Evolutionary conservation across 176 grass and related monocot genomes (phyloP), one percentile per base, ranked within the genome.

Genomic region (Musa troglodytarum): DNA sequence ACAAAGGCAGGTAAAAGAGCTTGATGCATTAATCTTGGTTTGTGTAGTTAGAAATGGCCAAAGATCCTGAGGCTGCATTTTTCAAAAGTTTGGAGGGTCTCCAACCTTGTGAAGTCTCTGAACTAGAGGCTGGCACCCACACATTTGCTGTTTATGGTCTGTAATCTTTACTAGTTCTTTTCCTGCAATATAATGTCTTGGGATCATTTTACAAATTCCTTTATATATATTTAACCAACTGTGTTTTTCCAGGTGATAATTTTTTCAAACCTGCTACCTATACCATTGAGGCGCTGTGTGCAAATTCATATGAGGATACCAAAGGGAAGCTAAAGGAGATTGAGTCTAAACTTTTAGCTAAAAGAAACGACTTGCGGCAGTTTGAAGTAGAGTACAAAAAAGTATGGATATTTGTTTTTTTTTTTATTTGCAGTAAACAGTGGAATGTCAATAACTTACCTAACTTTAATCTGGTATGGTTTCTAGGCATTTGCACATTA

Each of bases 231-330:
- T 78, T 54, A 15, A 59, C 43, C 26, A 64, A 17, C 63, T 72
- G 26, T 63, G 2, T 54, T 53, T 79, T 51, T 84, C 77, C 63
- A 96, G 93, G 93, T 88, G 89, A 92, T 75, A 92, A 90, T 82
- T 96, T 96, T 83, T 92, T 96, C 79, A 96, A 96, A 84, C 89
- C 89, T 73, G 93, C 89, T 49, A 85, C 81, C 67, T 96, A 96
- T 85, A 82, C 85, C 67, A 88, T 96, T 78, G 93, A 96, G 82
- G 81, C 87, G 71, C 84, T 96, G 81, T 92, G 89, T 68, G 71
- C 85, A 75, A 92, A 86, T 66, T 83, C 83, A 65, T 96, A 92
- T 28, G 77, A 85, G 83, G 85, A 96, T 51, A 92, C 93, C 65
- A 92, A 85, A 20, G 74, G 89, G 76, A 92, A 81, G 78, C 76